Percentiles rank a stretch among this genome's conserved stretches.
Conservation (phyloP, 331 rosid species). For the Malus hybrid region DNA sequence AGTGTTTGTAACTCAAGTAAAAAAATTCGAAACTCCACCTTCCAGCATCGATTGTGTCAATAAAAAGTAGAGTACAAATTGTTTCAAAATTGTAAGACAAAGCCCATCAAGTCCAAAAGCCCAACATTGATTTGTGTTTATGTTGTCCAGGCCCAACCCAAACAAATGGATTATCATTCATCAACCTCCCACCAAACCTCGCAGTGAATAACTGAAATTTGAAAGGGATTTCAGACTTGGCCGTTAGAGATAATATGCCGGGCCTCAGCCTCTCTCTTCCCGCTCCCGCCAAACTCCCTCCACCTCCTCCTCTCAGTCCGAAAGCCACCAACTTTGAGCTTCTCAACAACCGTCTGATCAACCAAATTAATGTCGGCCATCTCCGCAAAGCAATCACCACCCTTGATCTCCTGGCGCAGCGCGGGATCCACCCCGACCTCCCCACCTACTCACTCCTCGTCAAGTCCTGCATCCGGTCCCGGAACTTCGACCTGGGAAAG, state of each 20-base stretch:
- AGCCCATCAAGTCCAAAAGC: not conserved
- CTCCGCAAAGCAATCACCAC: constrained; percentile 17
- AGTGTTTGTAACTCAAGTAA: too few relatives aligned
- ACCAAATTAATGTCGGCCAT: constrained; percentile 5
- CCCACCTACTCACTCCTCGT: constrained; percentile 18
- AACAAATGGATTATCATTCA: not conserved
- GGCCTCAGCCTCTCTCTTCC: not conserved
- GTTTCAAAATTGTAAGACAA: not conserved
- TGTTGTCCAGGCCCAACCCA: not conserved
- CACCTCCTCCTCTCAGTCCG: not conserved
- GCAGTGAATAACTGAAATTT: not conserved
- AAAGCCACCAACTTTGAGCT: not conserved
- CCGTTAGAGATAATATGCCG: constrained; percentile 1
- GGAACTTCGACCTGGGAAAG: constrained; percentile 8
- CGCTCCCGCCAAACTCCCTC: constrained; percentile 1
- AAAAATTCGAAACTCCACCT: too few relatives aligned
- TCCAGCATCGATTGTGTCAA: too few relatives aligned
- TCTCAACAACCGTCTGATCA: constrained; percentile 5
- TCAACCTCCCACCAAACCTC: not conserved
- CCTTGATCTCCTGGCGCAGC: constrained; percentile 9
- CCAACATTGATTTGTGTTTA: not conserved
- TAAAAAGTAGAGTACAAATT: too few relatives aligned
- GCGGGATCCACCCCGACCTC: constrained; percentile 5
- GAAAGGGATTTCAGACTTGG: not conserved
- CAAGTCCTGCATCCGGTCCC: constrained; percentile 22